These are phyloP conservation scores for Diplodia intermedia DNA, from an alignment of 2,329 filamentous ascomycete species.

Conservation along the genomic window DNA sequence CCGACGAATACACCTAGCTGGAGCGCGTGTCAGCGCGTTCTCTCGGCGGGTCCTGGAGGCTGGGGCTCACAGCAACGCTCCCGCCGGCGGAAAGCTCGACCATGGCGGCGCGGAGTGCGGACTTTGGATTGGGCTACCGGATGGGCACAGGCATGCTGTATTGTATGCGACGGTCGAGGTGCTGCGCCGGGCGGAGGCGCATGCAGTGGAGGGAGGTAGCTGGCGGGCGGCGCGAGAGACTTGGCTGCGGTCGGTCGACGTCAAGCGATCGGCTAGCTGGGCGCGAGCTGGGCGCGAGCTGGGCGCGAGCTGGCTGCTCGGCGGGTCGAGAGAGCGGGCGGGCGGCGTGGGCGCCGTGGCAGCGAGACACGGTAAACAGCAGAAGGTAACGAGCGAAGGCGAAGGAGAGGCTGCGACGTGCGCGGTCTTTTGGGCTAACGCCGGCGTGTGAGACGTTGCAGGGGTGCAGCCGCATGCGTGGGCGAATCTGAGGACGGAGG, in stretches of 20 bases:
- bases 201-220: constrained; percentile 20
- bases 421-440: constrained; percentile 17
- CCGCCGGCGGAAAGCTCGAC: constrained; percentile 52
- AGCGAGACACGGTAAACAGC: not conserved
- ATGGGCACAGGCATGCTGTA: constrained; percentile 41
- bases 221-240: constrained; percentile 1
- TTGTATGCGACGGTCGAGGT: constrained; percentile 16
- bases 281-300: not conserved
- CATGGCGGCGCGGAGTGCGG: constrained; percentile 38
- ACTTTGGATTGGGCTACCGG: constrained; percentile 41
- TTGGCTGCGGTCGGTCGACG: constrained; percentile 5
- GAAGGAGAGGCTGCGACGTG: constrained; percentile 29
- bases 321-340: constrained; percentile 15
- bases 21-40: not conserved
- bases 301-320: constrained; percentile 10
- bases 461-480: constrained; percentile 24
- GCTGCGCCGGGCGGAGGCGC: constrained; percentile 28
- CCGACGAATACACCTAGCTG: constrained; percentile 94
- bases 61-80: constrained; percentile 50
- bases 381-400: constrained; percentile 11
- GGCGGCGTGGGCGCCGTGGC: not conserved
- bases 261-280: constrained; percentile 19
- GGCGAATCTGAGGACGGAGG: not conserved
- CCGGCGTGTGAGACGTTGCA: constrained; percentile 22
- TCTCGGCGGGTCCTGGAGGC: not conserved